Evolutionary conservation across 2,329 filamentous ascomycete species (phyloP).

Genomic region (Trichoderma endophyticum): DNA sequence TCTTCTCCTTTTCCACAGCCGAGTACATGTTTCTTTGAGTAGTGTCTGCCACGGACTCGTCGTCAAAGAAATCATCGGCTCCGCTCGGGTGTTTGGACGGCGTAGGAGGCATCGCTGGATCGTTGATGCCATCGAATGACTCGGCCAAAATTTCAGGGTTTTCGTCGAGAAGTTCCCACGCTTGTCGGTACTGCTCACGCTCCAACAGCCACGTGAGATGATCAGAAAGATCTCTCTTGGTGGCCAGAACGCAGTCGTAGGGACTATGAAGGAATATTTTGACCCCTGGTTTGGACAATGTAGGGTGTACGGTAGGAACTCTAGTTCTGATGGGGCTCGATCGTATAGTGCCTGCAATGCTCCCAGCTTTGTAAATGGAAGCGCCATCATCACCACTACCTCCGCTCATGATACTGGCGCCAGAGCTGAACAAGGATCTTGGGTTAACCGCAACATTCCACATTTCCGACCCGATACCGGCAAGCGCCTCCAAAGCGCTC

Average conservation of each 20-base stretch:
- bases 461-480: slow-evolving; percentile 69
- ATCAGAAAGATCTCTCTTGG: slow-evolving; percentile 81
- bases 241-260: slow-evolving; percentile 91
- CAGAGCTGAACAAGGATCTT: slow-evolving; percentile 80
- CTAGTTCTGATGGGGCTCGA: slow-evolving; percentile 27
- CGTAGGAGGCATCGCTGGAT: slow-evolving; percentile 39
- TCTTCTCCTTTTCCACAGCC: slow-evolving; percentile 79
- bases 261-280: slow-evolving; percentile 95
- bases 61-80: slow-evolving; percentile 70
- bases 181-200: slow-evolving; percentile 74
- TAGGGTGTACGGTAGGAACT: slow-evolving; percentile 46
- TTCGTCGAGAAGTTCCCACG: slow-evolving; percentile 85
- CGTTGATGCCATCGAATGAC: slow-evolving; percentile 38
- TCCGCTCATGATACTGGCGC: slow-evolving; percentile 68
- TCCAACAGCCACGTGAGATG: slow-evolving; percentile 84
- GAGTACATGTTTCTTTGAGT: slow-evolving; percentile 58
- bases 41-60: slow-evolving; percentile 55
- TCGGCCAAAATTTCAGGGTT: slow-evolving; percentile 69
- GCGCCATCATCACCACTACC: slow-evolving; percentile 56
- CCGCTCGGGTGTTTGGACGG: slow-evolving; percentile 40
- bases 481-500: slow-evolving; percentile 73
- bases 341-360: slow-evolving; percentile 32
- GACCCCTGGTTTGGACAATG: slow-evolving; percentile 53
- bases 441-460: slow-evolving; percentile 92
- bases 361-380: slow-evolving; percentile 46